These are phyloP conservation scores for Metschnikowia amazonensis DNA, from an alignment of 805 yeast genomes.

Conservation along the genomic window DNA sequence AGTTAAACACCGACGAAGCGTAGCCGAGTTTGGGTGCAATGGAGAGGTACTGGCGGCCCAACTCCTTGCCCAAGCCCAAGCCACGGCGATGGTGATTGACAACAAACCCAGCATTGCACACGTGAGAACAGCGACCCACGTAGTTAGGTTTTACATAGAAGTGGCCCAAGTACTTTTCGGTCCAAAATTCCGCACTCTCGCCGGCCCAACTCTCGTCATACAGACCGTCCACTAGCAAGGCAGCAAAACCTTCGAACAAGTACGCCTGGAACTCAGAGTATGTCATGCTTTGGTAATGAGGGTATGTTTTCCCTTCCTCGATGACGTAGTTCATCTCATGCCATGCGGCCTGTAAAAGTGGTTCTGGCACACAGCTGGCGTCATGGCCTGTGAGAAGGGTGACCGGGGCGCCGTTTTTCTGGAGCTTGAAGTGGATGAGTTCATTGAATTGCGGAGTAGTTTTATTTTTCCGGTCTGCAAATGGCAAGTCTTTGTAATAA, in stretches of 20 bases:
- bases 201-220: conserved; percentile 28
- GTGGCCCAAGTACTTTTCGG: conserved; percentile 56
- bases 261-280: conserved; percentile 53
- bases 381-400: conserved; percentile 61
- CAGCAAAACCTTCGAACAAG: conserved; percentile 68
- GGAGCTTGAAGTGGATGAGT: conserved; percentile 38
- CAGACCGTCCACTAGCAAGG: conserved; percentile 50
- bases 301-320: conserved; percentile 74
- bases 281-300: conserved; percentile 43
- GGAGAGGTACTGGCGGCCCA: conserved; percentile 62
- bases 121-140: conserved; percentile 77
- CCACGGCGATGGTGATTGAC: conserved; percentile 63
- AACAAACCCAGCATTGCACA: conserved; percentile 83
- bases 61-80: conserved; percentile 59
- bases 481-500: conserved; percentile 24
- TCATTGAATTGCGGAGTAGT: conserved; percentile 30
- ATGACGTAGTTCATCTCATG: conserved; percentile 61
- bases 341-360: conserved; percentile 44
- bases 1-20: conserved; percentile 77
- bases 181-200: conserved; percentile 41
- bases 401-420: conserved; percentile 41
- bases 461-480: conserved; percentile 28
- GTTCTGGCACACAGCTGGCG: conserved; percentile 45
- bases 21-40: conserved; percentile 81
- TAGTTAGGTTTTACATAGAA: conserved; percentile 86